phyloP scores from a whole-genome alignment of 768 basidiomycete genomes.

The Lactifluus pinguis region DNA sequence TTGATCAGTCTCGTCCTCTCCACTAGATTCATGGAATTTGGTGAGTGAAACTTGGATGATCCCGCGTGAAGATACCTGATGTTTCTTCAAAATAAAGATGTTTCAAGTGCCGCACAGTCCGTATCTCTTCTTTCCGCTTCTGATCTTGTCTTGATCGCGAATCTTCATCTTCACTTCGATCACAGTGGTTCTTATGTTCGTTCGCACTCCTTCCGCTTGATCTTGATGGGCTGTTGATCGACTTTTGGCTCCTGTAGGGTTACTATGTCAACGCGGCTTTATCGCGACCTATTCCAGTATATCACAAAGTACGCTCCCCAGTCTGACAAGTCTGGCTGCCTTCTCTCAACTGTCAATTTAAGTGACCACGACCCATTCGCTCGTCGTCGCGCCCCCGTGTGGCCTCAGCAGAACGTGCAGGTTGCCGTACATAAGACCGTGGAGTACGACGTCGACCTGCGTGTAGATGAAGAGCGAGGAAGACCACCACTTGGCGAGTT shows the following conservation, averaged over 20 bases:
- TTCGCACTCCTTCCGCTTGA: neutral
- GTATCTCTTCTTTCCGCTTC: neutral
- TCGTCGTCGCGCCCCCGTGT: constrained; percentile 15
- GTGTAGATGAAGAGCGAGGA: constrained; percentile 1
- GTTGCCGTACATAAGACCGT: constrained; percentile 13
- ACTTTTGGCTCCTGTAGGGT: constrained; percentile 3
- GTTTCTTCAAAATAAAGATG: constrained; percentile 5
- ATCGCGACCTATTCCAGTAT: constrained; percentile 17
- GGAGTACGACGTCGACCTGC: constrained; percentile 11
- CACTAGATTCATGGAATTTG: constrained; percentile 16
- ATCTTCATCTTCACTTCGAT: neutral
- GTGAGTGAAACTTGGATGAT: neutral
- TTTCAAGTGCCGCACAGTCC: constrained; percentile 19
- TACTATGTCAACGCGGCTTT: constrained; percentile 16
- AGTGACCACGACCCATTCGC: constrained; percentile 14
- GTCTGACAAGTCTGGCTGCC: neutral
- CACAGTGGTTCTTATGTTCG: constrained; percentile 18
- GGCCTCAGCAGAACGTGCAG: constrained; percentile 2
- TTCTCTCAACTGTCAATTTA: constrained; percentile 11
- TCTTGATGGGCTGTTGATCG: neutral
- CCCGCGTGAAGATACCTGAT: neutral
- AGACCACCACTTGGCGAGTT: neutral
- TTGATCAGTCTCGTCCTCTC: neutral
- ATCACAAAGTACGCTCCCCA: constrained; percentile 13
- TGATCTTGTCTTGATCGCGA: neutral